Percentiles rank a stretch among this genome's conserved stretches.
These are phyloP conservation scores for Hypoxylon sp. DNA, from an alignment of 2,329 filamentous ascomycete species.

Conservation along the genomic window DNA sequence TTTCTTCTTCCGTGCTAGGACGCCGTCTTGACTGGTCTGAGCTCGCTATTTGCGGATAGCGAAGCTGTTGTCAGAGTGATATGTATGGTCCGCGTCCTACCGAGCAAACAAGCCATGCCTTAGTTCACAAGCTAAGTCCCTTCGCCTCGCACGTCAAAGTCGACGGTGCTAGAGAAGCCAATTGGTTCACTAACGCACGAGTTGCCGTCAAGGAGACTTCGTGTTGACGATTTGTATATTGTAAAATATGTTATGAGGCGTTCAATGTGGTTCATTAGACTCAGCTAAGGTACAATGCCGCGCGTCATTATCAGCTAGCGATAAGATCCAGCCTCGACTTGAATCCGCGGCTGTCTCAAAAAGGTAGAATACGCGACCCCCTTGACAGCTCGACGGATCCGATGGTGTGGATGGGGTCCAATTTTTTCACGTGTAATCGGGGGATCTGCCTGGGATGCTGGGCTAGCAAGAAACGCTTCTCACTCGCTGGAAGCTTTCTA, in stretches of 20 bases:
- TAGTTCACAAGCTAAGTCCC: conserved; percentile 9
- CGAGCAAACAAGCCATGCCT: conserved; percentile 27
- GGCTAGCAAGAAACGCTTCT: conserved; percentile 38
- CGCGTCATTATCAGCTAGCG: conserved; percentile 33
- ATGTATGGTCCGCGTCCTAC: conserved; percentile 15
- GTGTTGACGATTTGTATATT: conserved; percentile 21
- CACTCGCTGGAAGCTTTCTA: conserved; percentile 45
- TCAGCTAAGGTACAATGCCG: conserved; percentile 28
- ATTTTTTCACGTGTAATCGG: conserved; percentile 49
- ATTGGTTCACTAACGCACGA: conserved; percentile 13
- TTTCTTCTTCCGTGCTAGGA: conserved; percentile 19
- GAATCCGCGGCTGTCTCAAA: conserved; percentile 23
- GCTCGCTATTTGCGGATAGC: conserved; percentile 16
- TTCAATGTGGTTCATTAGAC: conserved; percentile 17
- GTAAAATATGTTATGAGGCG: conserved; percentile 10
- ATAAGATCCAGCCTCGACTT: conserved; percentile 35
- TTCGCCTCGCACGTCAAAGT: conserved; percentile 14
- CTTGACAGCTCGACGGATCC: conserved; percentile 51
- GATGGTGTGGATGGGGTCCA: conserved; percentile 51
- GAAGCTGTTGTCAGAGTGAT: conserved; percentile 16
- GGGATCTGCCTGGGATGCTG: conserved; percentile 51
- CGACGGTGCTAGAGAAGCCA: conserved; percentile 13
- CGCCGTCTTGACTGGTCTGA: conserved; percentile 24
- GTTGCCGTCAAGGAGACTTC: conserved; percentile 12
- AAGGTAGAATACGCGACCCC: conserved; percentile 42